Percentiles rank a stretch among this genome's conserved stretches.
phyloP scores from a whole-genome alignment of 495 filamentous ascomycete species.

The Penicillium tannophilum region DNA sequence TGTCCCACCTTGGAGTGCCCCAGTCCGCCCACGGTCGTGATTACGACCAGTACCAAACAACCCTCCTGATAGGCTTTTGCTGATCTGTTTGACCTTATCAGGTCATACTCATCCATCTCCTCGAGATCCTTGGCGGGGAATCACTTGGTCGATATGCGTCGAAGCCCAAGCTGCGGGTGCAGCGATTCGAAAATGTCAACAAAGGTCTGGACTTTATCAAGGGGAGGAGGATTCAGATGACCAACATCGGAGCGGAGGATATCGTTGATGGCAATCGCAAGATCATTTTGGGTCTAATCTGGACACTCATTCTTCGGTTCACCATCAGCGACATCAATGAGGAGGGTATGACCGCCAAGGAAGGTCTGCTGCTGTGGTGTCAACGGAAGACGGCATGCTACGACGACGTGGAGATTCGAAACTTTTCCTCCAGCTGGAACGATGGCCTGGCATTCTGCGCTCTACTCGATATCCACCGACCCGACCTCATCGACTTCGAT shows the following conservation, averaged over 20 bases:
- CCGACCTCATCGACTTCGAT: conserved; percentile 96
- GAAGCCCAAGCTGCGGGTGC: conserved; percentile 92
- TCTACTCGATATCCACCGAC: conserved; percentile 92
- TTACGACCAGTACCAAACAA: not conserved
- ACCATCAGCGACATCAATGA: conserved; percentile 98
- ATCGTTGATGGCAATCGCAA: conserved; percentile 97
- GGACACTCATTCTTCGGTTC: conserved; percentile 95
- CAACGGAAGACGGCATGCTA: conserved; percentile 98
- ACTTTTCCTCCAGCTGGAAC: conserved; percentile 97
- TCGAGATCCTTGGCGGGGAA: conserved; percentile 91
- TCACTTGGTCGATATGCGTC: conserved; percentile 96
- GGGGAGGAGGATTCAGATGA: conserved; percentile 88
- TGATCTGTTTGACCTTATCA: conserved; percentile 29
- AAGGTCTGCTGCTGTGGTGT: conserved; percentile 94
- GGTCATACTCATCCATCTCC: conserved; percentile 93
- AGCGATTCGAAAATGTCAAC: conserved; percentile 98
- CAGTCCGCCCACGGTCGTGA: not conserved
- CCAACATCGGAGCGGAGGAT: conserved; percentile 97
- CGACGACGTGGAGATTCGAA: conserved; percentile 89
- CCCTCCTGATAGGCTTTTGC: not conserved
- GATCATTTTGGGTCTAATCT: conserved; percentile 95
- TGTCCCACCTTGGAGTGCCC: conserved; percentile 14
- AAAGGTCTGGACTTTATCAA: conserved; percentile 91
- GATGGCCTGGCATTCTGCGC: conserved; percentile 97
- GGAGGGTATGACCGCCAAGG: conserved; percentile 97